These are phyloP conservation scores for Diaporthe sp. DNA, from an alignment of 2,329 filamentous ascomycete species.

Conservation along the genomic window DNA sequence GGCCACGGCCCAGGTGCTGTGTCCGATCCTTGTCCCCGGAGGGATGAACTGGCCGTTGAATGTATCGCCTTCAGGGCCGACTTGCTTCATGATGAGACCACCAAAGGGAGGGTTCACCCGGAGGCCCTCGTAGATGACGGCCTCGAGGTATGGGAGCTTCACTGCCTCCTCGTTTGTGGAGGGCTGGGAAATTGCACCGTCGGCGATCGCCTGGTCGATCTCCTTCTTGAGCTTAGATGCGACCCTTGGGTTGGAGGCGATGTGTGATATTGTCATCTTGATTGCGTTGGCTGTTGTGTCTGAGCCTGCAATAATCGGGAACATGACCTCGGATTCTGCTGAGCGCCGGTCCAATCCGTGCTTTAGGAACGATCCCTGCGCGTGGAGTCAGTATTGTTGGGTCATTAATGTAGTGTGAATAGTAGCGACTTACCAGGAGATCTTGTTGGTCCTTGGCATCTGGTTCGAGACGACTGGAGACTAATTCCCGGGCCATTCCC, in stretches of 20 bases:
- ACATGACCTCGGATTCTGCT: slow-evolving; percentile 38
- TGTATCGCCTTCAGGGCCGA: slow-evolving; percentile 37
- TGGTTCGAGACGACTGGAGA: slow-evolving; percentile 17
- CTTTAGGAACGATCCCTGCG: slow-evolving; percentile 33
- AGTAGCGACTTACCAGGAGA: slow-evolving; percentile 20
- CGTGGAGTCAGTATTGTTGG: background rate
- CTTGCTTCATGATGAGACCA: slow-evolving; percentile 39
- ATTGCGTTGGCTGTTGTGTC: slow-evolving; percentile 42
- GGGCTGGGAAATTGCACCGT: slow-evolving; percentile 23
- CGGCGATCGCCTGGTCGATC: slow-evolving; percentile 34
- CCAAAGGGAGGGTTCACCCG: slow-evolving; percentile 40
- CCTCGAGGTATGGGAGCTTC: slow-evolving; percentile 42
- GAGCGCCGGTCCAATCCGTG: slow-evolving; percentile 33
- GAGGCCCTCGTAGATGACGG: slow-evolving; percentile 43
- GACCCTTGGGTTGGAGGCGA: slow-evolving; percentile 36
- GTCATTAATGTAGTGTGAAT: background rate
- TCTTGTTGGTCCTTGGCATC: slow-evolving; percentile 34
- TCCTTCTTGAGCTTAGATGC: slow-evolving; percentile 33
- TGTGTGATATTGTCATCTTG: slow-evolving; percentile 38
- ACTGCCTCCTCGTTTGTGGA: slow-evolving; percentile 35
- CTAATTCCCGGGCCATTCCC: slow-evolving; percentile 36
- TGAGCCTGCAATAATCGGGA: slow-evolving; percentile 42
- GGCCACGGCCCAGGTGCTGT: slow-evolving; percentile 40
- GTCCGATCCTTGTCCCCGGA: slow-evolving; percentile 39
- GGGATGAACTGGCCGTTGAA: slow-evolving; percentile 40